Evolutionary conservation across 331 rosid species (phyloP).

Genomic region (Quercus tomentella): DNA sequence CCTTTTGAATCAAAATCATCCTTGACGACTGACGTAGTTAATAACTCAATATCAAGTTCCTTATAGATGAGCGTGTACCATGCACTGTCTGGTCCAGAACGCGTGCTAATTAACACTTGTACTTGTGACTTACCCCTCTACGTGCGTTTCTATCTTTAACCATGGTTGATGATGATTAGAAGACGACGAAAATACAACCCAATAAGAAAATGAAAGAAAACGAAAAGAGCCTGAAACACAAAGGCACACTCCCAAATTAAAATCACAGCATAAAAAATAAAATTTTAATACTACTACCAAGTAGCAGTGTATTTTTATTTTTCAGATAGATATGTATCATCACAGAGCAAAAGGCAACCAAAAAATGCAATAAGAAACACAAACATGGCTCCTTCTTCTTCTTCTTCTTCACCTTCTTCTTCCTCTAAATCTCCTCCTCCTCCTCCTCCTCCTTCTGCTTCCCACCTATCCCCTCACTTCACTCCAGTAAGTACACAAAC

Average conservation of each 20-base stretch:
- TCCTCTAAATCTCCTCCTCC: conserved; percentile 56
- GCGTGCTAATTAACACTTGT: not conserved
- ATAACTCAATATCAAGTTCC: not conserved
- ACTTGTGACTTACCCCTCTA: too few species aligned
- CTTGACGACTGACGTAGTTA: not conserved
- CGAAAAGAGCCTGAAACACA: not conserved
- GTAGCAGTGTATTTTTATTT: not conserved
- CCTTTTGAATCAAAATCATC: too few species aligned
- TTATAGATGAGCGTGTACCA: too few species aligned
- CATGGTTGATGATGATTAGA: conserved; percentile 9
- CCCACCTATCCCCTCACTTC: conserved; percentile 47
- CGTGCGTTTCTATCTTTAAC: not conserved
- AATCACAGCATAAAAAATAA: not conserved
- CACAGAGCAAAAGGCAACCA: not conserved
- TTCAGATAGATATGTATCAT: not conserved
- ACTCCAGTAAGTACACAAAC: conserved; percentile 47
- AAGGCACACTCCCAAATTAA: not conserved
- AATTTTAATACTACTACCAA: not conserved
- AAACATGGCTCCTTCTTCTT: conserved; percentile 46
- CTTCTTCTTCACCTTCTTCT: conserved; percentile 28
- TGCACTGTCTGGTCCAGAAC: not conserved
- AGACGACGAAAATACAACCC: conserved; percentile 22
- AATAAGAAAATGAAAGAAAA: conserved; percentile 5
- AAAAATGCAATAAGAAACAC: not conserved
- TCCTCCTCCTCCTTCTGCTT: conserved; percentile 32